Conservation (phyloP, 1,284 basidiomycete genomes). For the Leccinum pseudoinsigne region DNA sequence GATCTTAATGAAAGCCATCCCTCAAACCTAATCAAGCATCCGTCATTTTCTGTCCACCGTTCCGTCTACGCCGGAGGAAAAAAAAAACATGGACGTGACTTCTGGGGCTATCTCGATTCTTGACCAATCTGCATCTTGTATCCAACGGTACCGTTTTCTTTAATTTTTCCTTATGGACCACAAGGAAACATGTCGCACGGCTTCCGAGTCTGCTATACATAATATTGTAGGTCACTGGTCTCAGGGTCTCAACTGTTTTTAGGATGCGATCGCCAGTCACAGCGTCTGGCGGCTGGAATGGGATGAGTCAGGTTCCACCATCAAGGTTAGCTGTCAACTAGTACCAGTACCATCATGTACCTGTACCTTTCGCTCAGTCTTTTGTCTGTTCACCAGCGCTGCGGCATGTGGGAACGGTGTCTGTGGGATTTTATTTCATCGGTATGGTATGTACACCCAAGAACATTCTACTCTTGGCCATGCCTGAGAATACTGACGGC, state of each 20-base stretch:
- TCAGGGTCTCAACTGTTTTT: neutral
- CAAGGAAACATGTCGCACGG: neutral
- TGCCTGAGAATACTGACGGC: neutral
- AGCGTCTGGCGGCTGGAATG: neutral
- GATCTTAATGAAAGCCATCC: neutral
- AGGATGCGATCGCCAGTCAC: neutral
- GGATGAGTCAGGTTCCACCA: neutral
- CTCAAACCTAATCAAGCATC: conserved; percentile 1
- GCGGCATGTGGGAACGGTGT: neutral
- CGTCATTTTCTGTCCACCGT: neutral
- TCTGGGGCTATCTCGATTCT: neutral
- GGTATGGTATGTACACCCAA: neutral
- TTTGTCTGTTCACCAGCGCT: neutral
- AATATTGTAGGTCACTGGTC: neutral
- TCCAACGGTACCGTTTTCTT: neutral
- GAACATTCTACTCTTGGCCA: neutral
- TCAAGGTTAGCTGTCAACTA: neutral
- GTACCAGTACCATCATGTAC: neutral
- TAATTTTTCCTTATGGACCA: neutral
- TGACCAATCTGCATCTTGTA: neutral
- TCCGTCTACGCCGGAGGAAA: neutral
- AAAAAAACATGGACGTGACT: neutral
- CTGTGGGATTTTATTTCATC: neutral
- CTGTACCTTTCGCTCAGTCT: neutral
- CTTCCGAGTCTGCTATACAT: neutral